phyloP scores from a whole-genome alignment of 805 yeast species.

The Candida pini region DNA sequence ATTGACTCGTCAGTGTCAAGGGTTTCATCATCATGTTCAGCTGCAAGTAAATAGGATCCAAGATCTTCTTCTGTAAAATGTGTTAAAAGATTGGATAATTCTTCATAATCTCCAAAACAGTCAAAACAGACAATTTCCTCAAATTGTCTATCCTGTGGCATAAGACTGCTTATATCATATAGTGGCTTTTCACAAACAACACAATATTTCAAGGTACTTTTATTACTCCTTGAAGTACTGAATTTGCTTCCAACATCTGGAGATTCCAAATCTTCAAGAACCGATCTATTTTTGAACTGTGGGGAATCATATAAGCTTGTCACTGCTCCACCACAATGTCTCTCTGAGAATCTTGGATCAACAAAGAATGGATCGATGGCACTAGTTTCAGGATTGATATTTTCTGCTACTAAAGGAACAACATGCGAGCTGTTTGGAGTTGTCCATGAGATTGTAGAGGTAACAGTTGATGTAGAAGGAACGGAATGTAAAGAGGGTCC shows the following conservation, averaged over 20 bases:
- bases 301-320: no score
- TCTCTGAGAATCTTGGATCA: no score
- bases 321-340: no score
- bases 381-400: no score
- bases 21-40: neutral
- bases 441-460: no score
- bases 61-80: conserved; percentile 1
- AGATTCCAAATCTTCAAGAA: neutral
- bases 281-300: no score
- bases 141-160: conserved; percentile 22
- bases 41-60: neutral
- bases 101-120: conserved; percentile 44
- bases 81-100: conserved; percentile 6
- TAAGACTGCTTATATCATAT: conserved; percentile 48
- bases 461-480: no score
- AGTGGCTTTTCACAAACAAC: conserved; percentile 67
- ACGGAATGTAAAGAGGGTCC: no score
- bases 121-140: conserved; percentile 58
- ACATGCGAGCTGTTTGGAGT: no score
- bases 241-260: conserved; percentile 5
- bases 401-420: no score
- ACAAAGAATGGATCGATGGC: no score
- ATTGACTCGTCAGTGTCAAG: neutral
- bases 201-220: conserved; percentile 48
- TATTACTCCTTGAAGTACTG: no score